These are phyloP conservation scores for Fusarium palustre DNA, from an alignment of 2,329 filamentous ascomycete species.

Conservation along the genomic window DNA sequence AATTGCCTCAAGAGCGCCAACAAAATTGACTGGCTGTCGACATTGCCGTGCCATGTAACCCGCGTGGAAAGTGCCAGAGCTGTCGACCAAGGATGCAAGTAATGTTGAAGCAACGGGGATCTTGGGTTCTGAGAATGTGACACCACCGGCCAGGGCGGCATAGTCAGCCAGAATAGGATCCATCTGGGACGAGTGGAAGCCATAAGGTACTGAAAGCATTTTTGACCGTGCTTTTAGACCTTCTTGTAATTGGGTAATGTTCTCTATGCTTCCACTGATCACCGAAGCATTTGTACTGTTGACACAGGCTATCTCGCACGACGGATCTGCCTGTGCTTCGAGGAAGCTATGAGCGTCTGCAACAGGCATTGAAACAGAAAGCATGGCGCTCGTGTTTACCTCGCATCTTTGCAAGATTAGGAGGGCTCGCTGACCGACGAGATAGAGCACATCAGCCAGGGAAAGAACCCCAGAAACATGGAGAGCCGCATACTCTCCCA, in stretches of 20 bases:
- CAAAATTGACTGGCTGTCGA: neutral
- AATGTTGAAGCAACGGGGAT: conserved; percentile 16
- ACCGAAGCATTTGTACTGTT: neutral
- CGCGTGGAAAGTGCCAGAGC: neutral
- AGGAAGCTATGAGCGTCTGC: neutral
- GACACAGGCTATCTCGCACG: neutral
- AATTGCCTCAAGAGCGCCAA: neutral
- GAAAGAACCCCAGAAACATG: conserved; percentile 72
- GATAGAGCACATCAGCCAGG: conserved; percentile 68
- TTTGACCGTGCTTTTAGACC: neutral
- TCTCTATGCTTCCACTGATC: conserved; percentile 16
- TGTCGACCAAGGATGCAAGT: neutral
- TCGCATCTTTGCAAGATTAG: neutral
- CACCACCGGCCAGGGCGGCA: conserved; percentile 39
- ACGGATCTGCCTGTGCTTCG: neutral
- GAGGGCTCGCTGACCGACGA: conserved; percentile 62
- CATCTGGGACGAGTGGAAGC: conserved; percentile 53
- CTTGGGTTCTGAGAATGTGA: neutral
- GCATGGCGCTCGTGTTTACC: conserved; percentile 21
- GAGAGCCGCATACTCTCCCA: conserved; percentile 56
- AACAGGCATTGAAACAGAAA: neutral
- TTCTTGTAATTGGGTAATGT: conserved; percentile 5
- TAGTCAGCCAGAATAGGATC: conserved; percentile 61
- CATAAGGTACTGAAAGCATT: conserved; percentile 51
- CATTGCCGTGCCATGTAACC: neutral